phyloP scores from a whole-genome alignment of 2,329 filamentous ascomycete species.

The Lecanicillium sp. region DNA sequence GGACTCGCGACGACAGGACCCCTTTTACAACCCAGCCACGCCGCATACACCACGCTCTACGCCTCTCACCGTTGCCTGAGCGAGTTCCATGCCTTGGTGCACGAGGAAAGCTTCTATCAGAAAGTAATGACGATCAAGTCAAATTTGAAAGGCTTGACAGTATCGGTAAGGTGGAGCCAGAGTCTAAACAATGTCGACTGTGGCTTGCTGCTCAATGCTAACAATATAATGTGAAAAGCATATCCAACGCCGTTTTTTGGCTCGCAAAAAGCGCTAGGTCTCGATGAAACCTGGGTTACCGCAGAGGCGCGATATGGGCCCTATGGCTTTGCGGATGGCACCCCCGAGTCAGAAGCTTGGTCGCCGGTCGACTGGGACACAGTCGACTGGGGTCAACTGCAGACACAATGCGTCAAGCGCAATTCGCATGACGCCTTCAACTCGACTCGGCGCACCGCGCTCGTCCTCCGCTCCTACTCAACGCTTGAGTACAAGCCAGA shows the following conservation, averaged over 20 bases:
- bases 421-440: constrained; percentile 39
- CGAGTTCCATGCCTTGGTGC: constrained; percentile 23
- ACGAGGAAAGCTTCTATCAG: constrained; percentile 21
- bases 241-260: constrained; percentile 27
- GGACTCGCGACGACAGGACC: too few relatives aligned
- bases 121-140: constrained; percentile 24
- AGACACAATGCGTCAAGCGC: constrained; percentile 33
- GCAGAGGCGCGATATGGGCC: constrained; percentile 23
- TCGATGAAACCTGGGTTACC: constrained; percentile 27
- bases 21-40: too few relatives aligned
- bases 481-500: constrained; percentile 55
- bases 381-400: constrained; percentile 30
- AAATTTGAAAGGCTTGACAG: constrained; percentile 18
- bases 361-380: constrained; percentile 25
- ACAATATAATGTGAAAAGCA: constrained; percentile 15
- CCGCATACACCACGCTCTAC: too few relatives aligned
- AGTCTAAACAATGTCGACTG: not conserved
- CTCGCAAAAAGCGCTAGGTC: constrained; percentile 24
- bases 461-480: constrained; percentile 22
- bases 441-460: constrained; percentile 22
- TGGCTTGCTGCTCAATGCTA: not conserved
- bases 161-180: constrained; percentile 16
- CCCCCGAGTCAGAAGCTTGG: constrained; percentile 19
- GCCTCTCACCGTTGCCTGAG: constrained; percentile 2
- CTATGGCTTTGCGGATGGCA: constrained; percentile 26